Conservation (phyloP, 345 rosid genomes). For the Euphorbia lathyris region DNA sequence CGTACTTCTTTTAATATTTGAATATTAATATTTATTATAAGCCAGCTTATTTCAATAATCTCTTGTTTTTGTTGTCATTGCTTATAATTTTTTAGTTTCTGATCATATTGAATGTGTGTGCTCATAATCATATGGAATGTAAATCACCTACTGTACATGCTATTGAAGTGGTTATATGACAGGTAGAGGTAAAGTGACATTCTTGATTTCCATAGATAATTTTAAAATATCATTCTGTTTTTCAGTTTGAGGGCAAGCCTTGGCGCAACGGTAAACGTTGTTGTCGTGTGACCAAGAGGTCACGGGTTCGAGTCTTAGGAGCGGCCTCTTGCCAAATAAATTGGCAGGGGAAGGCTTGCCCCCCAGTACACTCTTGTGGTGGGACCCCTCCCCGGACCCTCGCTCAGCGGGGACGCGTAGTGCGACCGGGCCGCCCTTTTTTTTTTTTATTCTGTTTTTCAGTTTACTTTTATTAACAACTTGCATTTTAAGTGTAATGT, state of each 20-base stretch:
- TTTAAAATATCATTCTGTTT: background rate
- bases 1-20: background rate
- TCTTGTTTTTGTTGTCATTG: background rate
- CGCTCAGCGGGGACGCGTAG: too few species aligned
- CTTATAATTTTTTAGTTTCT: background rate
- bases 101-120: background rate
- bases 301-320: too few species aligned
- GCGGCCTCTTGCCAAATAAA: too few species aligned
- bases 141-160: background rate
- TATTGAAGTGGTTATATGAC: background rate
- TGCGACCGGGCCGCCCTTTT: too few species aligned
- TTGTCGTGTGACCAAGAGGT: too few species aligned
- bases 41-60: slow-evolving; percentile 2
- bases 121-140: background rate
- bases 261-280: too few species aligned
- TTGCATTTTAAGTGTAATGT: background rate
- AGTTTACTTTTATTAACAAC: background rate
- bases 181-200: background rate
- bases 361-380: too few species aligned
- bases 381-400: too few species aligned
- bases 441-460: background rate
- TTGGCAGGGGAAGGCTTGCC: too few species aligned
- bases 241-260: too few species aligned
- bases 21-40: background rate
- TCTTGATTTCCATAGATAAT: background rate